Evolutionary conservation across 108 stramenopile species (phyloP).

Genomic region (Nitzschia sp.): DNA sequence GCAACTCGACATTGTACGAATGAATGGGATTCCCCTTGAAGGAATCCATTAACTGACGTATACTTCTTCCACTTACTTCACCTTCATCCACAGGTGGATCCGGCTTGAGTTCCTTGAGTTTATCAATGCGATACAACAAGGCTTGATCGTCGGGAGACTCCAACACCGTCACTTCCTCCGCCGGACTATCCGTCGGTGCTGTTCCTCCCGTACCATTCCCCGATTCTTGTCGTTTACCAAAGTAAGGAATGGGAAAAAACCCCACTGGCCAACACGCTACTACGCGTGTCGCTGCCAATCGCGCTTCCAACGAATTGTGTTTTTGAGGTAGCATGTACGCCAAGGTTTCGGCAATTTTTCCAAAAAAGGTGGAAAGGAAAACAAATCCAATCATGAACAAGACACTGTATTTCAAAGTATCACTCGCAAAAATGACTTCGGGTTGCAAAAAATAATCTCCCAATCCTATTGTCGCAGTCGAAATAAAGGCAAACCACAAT

Average conservation of each 20-base stretch:
- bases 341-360: conserved; percentile 29
- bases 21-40: conserved; percentile 1
- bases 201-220: no score
- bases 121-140: conserved; percentile 7
- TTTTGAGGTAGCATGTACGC: not conserved
- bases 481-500: conserved; percentile 56
- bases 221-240: no score
- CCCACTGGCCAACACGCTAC: conserved; percentile 3
- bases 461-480: conserved; percentile 43
- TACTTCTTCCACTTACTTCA: not conserved
- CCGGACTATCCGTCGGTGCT: not conserved
- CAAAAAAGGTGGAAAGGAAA: conserved; percentile 43
- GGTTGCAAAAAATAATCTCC: conserved; percentile 60
- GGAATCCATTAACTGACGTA: not conserved
- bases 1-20: not conserved
- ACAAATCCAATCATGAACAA: conserved; percentile 47
- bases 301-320: conserved; percentile 3
- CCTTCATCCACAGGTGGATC: conserved; percentile 1
- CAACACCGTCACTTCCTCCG: not conserved
- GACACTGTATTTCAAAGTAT: conserved; percentile 28
- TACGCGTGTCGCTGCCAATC: conserved; percentile 4
- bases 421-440: conserved; percentile 41
- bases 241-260: not conserved
- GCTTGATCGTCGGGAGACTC: conserved; percentile 15
- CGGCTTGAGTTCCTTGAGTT: conserved; percentile 7